Conservation (phyloP, 1,284 basidiomycete genomes). For the Sphaerobolus stellatus region DNA sequence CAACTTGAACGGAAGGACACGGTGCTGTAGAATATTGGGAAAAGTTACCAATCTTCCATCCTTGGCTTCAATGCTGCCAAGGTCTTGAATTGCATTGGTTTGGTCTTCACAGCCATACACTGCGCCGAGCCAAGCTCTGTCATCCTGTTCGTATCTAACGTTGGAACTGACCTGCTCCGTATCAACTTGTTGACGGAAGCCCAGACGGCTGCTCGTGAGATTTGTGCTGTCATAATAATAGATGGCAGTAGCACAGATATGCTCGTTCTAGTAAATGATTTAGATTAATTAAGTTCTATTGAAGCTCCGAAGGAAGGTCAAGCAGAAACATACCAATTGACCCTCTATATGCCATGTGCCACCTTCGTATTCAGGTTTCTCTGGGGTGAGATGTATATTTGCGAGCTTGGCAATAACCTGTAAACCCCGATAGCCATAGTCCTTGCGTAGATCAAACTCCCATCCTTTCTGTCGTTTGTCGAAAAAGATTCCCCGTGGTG, state of each 20-base stretch:
- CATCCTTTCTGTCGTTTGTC: neutral
- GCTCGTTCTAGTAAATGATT: slow-evolving; percentile 41
- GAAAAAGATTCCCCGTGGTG: neutral
- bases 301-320: too few relatives aligned
- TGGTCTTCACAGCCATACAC: neutral
- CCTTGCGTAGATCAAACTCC: neutral
- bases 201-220: slow-evolving; percentile 31
- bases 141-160: neutral
- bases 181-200: slow-evolving; percentile 26
- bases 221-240: slow-evolving; percentile 34
- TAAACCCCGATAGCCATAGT: slow-evolving; percentile 9
- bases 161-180: neutral
- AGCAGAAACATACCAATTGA: slow-evolving; percentile 4
- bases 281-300: neutral
- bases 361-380: slow-evolving; percentile 26
- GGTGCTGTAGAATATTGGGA: slow-evolving; percentile 37
- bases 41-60: slow-evolving; percentile 29
- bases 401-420: slow-evolving; percentile 35
- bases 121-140: neutral
- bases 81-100: slow-evolving; percentile 19
- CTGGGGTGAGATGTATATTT: slow-evolving; percentile 29
- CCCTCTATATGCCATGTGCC: slow-evolving; percentile 35
- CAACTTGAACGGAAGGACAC: slow-evolving; percentile 31
- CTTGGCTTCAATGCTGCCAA: slow-evolving; percentile 22
- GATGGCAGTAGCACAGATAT: slow-evolving; percentile 45